Base-by-base conservation (phyloP, 805 yeast species). In the Hanseniaspora lachancei region DNA sequence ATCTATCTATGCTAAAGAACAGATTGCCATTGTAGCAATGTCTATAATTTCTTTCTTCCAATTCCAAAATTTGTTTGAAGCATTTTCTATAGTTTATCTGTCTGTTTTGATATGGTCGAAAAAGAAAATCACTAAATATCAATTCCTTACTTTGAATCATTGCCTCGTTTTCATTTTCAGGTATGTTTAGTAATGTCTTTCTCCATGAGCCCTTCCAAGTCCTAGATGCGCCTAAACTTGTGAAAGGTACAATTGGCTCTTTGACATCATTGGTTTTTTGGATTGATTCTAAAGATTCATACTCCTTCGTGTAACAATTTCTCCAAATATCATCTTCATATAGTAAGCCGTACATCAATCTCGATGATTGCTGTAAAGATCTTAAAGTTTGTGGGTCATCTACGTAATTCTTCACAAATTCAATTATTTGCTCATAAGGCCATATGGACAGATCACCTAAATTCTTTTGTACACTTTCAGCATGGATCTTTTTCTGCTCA, bases 251-350 rank as follows among this genome's bases (percentile, higher is more conserved):
- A 7, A 62, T 60, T 44, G 65, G 43, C 48, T 61, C 35, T 32
- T 34, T 41, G 12, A 16, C 16, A 6, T 23, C 9, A 3, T 35
- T 20, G 57, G 43, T 59, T 61, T 36, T 51, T 21, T 20, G 59
- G n/a, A 4, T 61, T 58, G 27, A 60, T 57, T 62, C 64, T 32
- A 62, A 49, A 20, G 54, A 49, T 20, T 54, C 48, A 35, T 60
- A 63, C 39, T 63, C 63, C 18, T 58, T 66, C 38, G 75, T 69
- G 62, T 81, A 80, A 47, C 82, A 57, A 56, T 73, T 75, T 62
- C 83, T 84, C 96, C 96, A 89, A 24, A 84, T 61, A 51, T 88
- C 95, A 60, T 88, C 96, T 63, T 80, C 84, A 63, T 79, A 81
- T 13, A 80, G 63, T 64, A 78, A 84, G 0, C 91, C 95, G 66